Base-by-base conservation (phyloP, 2,329 filamentous ascomycete genomes). In the Exophiala bonariae region DNA sequence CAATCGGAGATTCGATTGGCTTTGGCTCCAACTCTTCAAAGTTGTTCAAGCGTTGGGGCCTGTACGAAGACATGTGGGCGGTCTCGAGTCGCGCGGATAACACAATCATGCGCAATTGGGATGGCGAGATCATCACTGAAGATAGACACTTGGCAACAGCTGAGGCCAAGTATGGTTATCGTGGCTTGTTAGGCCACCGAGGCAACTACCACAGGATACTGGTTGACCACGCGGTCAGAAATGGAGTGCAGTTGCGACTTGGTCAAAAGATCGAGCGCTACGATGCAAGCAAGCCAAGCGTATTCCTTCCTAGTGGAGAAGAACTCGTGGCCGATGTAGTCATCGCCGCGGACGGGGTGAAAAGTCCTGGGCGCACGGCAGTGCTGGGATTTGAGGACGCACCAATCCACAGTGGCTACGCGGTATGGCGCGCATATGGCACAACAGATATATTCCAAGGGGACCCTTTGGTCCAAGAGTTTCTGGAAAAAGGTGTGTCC, bases 1-100 rank as follows among this genome's bases (percentile, higher is more conserved):
- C 67, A 3, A 63, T 75, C 3, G 74, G 74, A 3, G 73, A 76
- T 52, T 74, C 76, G 39, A 74, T 77, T 50, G 60, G 59, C 7
- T 57, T 63, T 22, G 57, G 61, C 9, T 49, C 56, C 9, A 58
- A 58, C 30, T 45, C 52, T 10, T 41, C 50, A 14, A 44, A 47
- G 18, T 48, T 58, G 20, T 57, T 58, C 44, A 41, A 67, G 62
- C 49, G 41, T 28, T 58, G 55, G 55, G 67, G 68, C 14, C 49
- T 62, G 6, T 47, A 55, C 17, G 59, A 62, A 32, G 55, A 62
- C 39, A 56, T 65, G 31, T 50, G 36, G 47, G 26, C 17, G 5
- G 23, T 45, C 14, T 49, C 47, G 17, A 60, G 61, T 38, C 49
- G 54, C n/a, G 54, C 49, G 8, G 49, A 62, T 20, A 47, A 53